Base-by-base conservation (phyloP, 495 filamentous ascomycete species). In the Cercophora newfieldiana region DNA sequence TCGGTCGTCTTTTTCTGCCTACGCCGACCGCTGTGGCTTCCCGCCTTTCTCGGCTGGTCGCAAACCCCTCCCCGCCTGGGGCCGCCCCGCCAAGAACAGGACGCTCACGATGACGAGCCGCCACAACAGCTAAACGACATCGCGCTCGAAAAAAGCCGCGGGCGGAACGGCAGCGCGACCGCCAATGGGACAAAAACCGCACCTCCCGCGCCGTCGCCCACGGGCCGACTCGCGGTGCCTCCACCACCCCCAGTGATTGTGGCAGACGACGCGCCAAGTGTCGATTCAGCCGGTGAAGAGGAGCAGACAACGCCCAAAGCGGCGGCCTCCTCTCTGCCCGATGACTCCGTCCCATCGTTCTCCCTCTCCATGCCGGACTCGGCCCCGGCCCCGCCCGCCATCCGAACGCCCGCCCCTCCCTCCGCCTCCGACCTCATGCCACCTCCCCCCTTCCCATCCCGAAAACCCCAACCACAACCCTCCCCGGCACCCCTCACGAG, bases 1-100 rank as follows among this genome's bases (percentile, higher is more conserved):
- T 85, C 85, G 0, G 63, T 86, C 37, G 75, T 86, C 16, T 79
- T 83, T 56, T 70, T 86, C 60, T 76, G 80, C 60, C 81, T 85
- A 63, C 76, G 77, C 59, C 79, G 77, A 65, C 82, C 80, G 30
- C 74, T 79, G 7, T 78, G 77, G 66, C 64, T 80, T 54, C 77
- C 78, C 55, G 29, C 67, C 50, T 70, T 81, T 19, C 64, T 81
- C 21, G 61, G 69, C 60, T 63, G 26, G 56, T 72, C 22, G 0
- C 26, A 71, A 31, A 62, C 71, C 6, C 33, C 75, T 62, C 72
- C 68, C 49, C 67, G 56, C 64, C 67, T 71, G 33, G 66, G 33
- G 44, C 71, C 75, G 48, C 69, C 71, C 14, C 55, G 21, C 24
- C 51, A 54, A 31, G 19, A 29, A 19, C 33, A 24, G 7, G 51